Base-by-base conservation (phyloP, 2,329 filamentous ascomycete genomes). In the Pseudogymnoascus sp. region DNA sequence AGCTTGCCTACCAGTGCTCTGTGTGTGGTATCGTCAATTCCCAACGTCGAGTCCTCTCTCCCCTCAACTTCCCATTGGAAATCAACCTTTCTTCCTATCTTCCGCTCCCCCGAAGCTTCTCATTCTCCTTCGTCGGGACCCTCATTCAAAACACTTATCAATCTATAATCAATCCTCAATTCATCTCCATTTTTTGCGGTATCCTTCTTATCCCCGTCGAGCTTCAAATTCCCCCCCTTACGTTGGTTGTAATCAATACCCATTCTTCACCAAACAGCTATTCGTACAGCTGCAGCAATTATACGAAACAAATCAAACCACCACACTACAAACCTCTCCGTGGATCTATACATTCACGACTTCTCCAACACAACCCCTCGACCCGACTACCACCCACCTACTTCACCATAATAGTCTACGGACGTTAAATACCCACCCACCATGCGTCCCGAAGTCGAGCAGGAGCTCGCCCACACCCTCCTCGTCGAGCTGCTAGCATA, bases 401-500 rank as follows among this genome's bases (percentile, higher is more conserved):
- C 45, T 27, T 25, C 33, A 45, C 29, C 36, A 25, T 60, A 65
- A 67, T 68, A 67, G 67, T 71, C 68, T 63, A 36, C 63, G 69
- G 68, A 71, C 69, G 68, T 64, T 60, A 66, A 67, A 68, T 66
- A 59, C 25, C 64, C 55, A 60, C 62, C 72, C 80, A 87, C 72
- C 71, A 97, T 97, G 93, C 90, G 90, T 82, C 94, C 94, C 77
- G 94, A 99, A 85, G 83, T 97, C 77, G 93, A 99, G 87, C 94
- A 99, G 80, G 94, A 99, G 82, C 90, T 99, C 77, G 89, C 94
- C 74, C 93, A 99, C 79, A 97, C 93, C 69, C 86, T 99, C 78
- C 89, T 99, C 74, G 90, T 99, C 68, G 94, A 99, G 87, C 90
- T 99, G 67, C 87, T 99, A 70, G 94, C 94, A 81, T 99, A 97